phyloP scores from a whole-genome alignment of 495 filamentous ascomycete genomes.

The Hyaloscypha bicolor region DNA sequence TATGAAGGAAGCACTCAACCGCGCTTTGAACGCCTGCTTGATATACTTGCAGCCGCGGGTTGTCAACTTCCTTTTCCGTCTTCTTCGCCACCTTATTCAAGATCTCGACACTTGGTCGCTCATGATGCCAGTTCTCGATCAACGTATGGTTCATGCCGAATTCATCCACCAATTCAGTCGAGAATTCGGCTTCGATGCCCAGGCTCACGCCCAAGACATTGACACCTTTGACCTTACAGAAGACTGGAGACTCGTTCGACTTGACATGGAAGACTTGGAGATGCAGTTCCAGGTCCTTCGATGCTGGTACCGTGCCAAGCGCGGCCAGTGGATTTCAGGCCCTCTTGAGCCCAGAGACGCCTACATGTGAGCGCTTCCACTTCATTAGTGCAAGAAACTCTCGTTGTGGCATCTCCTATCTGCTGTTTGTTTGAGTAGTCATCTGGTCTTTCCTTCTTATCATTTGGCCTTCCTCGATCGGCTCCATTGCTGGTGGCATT shows the following conservation, averaged over 20 bases:
- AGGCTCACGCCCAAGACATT: background rate
- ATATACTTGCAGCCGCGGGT: background rate
- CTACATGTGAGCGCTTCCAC: background rate
- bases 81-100: slow-evolving; percentile 14
- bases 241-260: background rate
- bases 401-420: no score
- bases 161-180: slow-evolving; percentile 19
- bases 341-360: background rate
- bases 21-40: slow-evolving; percentile 18
- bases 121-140: background rate
- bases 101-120: background rate
- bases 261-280: background rate
- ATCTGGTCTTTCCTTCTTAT: background rate
- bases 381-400: no score
- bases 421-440: no score
- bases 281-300: background rate
- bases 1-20: slow-evolving; percentile 11
- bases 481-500: background rate
- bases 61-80: slow-evolving; percentile 18
- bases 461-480: background rate
- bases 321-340: background rate
- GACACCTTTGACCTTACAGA: background rate
- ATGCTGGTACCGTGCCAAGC: background rate
- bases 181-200: slow-evolving; percentile 10
- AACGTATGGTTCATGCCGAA: slow-evolving; percentile 4